Evolutionary conservation across 805 yeast genomes (phyloP), one percentile per base, ranked within the genome.

Genomic region (Hanseniaspora guilliermondii): DNA sequence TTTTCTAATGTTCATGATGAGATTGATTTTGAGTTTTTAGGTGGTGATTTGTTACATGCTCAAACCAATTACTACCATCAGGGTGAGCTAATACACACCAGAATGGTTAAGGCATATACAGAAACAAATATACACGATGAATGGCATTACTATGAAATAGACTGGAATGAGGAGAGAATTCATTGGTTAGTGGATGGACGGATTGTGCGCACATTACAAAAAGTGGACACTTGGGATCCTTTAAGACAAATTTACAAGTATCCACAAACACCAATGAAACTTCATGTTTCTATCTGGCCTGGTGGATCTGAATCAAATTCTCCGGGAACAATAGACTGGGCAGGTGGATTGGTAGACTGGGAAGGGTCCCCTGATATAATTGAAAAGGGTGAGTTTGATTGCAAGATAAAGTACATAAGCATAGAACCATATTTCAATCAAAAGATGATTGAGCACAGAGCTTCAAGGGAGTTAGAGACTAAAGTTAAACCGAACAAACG

Each of bases 261-360:
- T 66, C 93, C 91, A 24, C 85, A 82, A 66, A 83, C 93, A 3
- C 91, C 93, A 2, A 72, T 85, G 63, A 73, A 85, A 62, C 69
- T 89, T 50, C 87, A 85, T 64, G 68, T 83, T 36, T 84, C 91
- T 2, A 65, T 85, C 50, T 85, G 91, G 91, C 88, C 91, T 2
- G 91, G 79, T 65, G 89, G 89, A 58, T 71, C 70, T 55, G 63
- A 73, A 19, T 58, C 67, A 25, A 76, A 74, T 62, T 77, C 75
- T 32, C 65, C 69, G 9, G 91, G 91, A 65, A 84, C 91, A 2
- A 73, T 79, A 53, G 80, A 74, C 55, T 89, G 91, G 91, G 87
- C 96, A 19, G 96, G 96, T 63, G 97, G 97, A 64, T 69, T 58
- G 9, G 78, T 91, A 54, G 76, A 87, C 70, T 91, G 97, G 97